Evolutionary conservation across 441 rosid species (phyloP).

Genomic region (Gossypium schwendimanii): DNA sequence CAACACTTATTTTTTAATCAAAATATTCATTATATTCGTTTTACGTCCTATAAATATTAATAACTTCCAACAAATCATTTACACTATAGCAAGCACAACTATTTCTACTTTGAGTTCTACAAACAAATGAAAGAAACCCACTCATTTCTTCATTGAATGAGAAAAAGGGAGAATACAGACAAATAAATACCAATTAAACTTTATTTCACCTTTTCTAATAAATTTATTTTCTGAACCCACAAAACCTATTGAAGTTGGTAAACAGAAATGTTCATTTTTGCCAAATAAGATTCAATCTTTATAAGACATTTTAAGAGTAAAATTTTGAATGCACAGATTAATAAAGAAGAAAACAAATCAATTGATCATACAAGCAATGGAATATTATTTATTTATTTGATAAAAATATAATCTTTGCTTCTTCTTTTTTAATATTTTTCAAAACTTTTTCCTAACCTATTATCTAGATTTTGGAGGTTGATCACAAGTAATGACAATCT

Average conservation of each 20-base stretch:
- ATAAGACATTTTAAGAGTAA: neutral
- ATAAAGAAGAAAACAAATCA: too few relatives aligned
- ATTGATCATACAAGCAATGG: too few relatives aligned
- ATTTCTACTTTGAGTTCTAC: neutral
- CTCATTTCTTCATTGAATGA: too few relatives aligned
- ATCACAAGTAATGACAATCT: slow-evolving; percentile 3
- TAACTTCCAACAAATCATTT: neutral
- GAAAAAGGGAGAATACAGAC: neutral
- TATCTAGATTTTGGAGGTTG: neutral
- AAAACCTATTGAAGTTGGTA: neutral
- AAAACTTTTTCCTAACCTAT: neutral
- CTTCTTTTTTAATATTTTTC: neutral
- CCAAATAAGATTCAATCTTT: neutral
- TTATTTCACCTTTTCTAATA: neutral
- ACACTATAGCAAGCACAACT: neutral
- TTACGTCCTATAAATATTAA: too few relatives aligned
- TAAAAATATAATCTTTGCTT: too few relatives aligned
- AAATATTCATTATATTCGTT: too few relatives aligned
- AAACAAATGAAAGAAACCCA: slow-evolving; percentile 2
- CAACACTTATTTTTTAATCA: too few relatives aligned
- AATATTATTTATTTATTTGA: too few relatives aligned
- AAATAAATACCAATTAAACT: neutral
- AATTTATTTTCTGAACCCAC: neutral
- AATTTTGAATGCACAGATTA: neutral
- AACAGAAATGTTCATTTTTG: neutral